A percentile compares a stretch with the other conserved stretches of the same genome.
Conservation (phyloP, 2,329 filamentous ascomycete genomes). For the Clonostachys chloroleuca region DNA sequence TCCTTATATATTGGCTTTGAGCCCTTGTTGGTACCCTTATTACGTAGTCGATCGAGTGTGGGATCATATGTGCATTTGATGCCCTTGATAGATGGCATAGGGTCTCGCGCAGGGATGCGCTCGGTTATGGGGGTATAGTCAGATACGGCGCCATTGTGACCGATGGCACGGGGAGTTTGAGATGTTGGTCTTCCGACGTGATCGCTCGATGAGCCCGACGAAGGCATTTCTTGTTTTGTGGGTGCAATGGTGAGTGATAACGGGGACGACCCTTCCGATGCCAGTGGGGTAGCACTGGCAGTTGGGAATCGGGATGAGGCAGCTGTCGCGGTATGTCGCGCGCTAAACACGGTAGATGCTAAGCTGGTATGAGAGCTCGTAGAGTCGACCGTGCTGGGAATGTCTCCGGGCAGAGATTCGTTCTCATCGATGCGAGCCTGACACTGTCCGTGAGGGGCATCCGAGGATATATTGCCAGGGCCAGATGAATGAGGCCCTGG, state of each 20-base stretch:
- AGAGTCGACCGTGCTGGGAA: conserved; percentile 67
- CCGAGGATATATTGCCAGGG: conserved; percentile 12
- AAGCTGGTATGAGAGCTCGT: conserved; percentile 69
- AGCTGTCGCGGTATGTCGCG: conserved; percentile 33
- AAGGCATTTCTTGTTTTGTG: conserved; percentile 51
- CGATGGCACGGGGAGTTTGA: conserved; percentile 17
- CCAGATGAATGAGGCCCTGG: conserved; percentile 9
- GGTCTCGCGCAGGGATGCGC: conserved; percentile 54
- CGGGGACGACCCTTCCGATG: conserved; percentile 47
- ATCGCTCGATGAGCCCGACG: conserved; percentile 38
- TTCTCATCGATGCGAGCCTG: conserved; percentile 40
- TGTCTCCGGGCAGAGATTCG: conserved; percentile 59
- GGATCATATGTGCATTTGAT: conserved; percentile 59
- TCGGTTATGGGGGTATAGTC: conserved; percentile 23
- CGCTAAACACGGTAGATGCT: conserved; percentile 67
- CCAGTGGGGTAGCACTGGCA: conserved; percentile 45
- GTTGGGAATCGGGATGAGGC: conserved; percentile 33
- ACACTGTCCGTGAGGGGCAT: conserved; percentile 15
- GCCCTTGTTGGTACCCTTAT: conserved; percentile 48
- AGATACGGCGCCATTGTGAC: conserved; percentile 23
- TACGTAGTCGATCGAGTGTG: conserved; percentile 43
- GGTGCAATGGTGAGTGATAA: conserved; percentile 39
- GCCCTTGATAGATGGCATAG: conserved; percentile 47
- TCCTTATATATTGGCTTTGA: conserved; percentile 58
- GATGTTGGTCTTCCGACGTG: conserved; percentile 16